A percentile compares a stretch with the other conserved stretches of the same genome.
phyloP scores from a whole-genome alignment of 805 yeast species.

The Starmerella cellae region DNA sequence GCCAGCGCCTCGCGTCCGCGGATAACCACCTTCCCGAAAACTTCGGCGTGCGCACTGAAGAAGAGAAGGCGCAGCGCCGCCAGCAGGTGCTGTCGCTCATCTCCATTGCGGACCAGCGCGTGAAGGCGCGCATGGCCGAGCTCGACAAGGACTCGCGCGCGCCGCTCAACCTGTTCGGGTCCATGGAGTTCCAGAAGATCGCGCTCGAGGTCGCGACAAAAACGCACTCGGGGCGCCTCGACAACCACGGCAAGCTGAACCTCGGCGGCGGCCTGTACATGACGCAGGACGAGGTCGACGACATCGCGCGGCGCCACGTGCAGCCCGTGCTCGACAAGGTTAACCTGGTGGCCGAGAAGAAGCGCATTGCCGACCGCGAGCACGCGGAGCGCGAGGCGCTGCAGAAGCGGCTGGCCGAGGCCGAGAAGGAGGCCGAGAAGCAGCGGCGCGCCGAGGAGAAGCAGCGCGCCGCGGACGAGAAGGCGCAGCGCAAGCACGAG shows the following conservation, averaged over 20 bases:
- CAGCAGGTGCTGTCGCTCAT: slow-evolving; percentile 22
- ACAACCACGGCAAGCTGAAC: slow-evolving; percentile 44
- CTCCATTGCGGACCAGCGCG: slow-evolving; percentile 23
- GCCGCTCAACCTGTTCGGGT: slow-evolving; percentile 29
- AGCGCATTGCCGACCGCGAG: slow-evolving; percentile 46
- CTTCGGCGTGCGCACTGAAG: slow-evolving; percentile 18
- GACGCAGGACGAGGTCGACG: slow-evolving; percentile 60
- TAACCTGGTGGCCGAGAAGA: slow-evolving; percentile 51
- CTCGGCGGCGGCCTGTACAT: slow-evolving; percentile 82
- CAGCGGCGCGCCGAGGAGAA: slow-evolving; percentile 26
- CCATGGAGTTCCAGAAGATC: slow-evolving; percentile 49
- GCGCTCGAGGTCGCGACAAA: slow-evolving; percentile 70
- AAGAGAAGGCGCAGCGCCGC: slow-evolving; percentile 21
- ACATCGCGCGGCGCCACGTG: slow-evolving; percentile 66
- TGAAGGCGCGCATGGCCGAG: slow-evolving; percentile 26
- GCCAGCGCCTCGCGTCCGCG: slow-evolving; percentile 17
- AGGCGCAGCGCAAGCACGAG: slow-evolving; percentile 10
- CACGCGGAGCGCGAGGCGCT: slow-evolving; percentile 31
- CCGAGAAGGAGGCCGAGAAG: slow-evolving; percentile 13
- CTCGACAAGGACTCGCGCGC: slow-evolving; percentile 34
- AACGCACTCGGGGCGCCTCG: slow-evolving; percentile 45
- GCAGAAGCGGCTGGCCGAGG: slow-evolving; percentile 25
- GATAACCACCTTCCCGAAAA: slow-evolving; percentile 18
- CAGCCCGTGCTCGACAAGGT: slow-evolving; percentile 72
- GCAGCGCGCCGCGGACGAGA: slow-evolving; percentile 23